Evolutionary conservation across 805 yeast genomes (phyloP), one percentile per base, ranked within the genome.

Genomic region (Blastobotrys americana): DNA sequence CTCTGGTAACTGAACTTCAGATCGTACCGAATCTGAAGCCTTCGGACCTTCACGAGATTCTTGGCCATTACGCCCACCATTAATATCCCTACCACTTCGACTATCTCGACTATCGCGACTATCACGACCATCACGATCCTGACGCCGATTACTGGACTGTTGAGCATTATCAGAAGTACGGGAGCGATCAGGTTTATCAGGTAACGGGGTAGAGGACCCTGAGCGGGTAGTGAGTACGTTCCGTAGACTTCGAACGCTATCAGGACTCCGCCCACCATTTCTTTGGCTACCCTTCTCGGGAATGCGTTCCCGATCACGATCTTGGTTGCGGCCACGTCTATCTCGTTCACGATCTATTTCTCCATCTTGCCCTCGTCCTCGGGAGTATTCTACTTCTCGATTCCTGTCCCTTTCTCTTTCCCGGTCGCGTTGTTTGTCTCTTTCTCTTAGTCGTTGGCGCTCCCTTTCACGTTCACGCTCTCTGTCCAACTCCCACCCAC

Each of bases 91-190:
- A 20, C n/a, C 37, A 3, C 31, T 43, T 15, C 45, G 42, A 15
- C 39, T 37, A 19, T 38, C 47, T n/a, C 47, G 34, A 23, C 39
- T 33, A 13, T 23, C 39, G 13, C 45, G 41, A 4, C 49, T 37
- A 28, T 41, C 46, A 17, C 55, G 37, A 22, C 50, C 47, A 37
- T 51, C 40, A 43, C 52, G 41, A 16, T 51, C 42, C 4, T n/a
- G n/a, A n/a, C n/a, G n/a, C n/a, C n/a, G n/a, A n/a, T n/a, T n/a
- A n/a, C n/a, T n/a, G n/a, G n/a, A n/a, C n/a, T n/a, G n/a, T n/a
- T n/a, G n/a, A n/a, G n/a, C n/a, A n/a, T n/a, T n/a, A n/a, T n/a
- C n/a, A n/a, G n/a, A n/a, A n/a, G n/a, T n/a, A n/a, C n/a, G n/a
- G n/a, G n/a, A n/a, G n/a, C n/a, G n/a, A n/a, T n/a, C n/a, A n/a